Conservation (phyloP, 768 basidiomycete genomes). For the Coprinopsis sp. region DNA sequence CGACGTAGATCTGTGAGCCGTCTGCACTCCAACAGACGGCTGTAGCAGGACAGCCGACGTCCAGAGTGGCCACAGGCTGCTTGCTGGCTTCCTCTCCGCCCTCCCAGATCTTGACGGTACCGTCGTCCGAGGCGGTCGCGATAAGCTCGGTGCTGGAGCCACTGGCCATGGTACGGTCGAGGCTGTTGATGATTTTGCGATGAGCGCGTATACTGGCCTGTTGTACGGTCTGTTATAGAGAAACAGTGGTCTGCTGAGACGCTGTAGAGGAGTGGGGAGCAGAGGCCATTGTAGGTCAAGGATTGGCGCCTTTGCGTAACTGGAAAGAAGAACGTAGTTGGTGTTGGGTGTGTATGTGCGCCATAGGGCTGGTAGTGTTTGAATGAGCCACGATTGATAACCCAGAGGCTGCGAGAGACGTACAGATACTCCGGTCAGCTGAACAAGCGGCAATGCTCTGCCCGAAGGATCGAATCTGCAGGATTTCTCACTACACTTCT, state of each 20-base stretch:
- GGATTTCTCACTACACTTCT: conserved; percentile 52
- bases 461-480: conserved; percentile 95
- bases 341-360: conserved; percentile 87
- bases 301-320: conserved; percentile 85
- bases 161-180: conserved; percentile 82
- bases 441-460: conserved; percentile 92
- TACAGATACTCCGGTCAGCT: conserved; percentile 85
- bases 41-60: conserved; percentile 87
- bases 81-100: conserved; percentile 73
- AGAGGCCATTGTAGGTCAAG: conserved; percentile 88
- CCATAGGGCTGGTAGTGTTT: conserved; percentile 64
- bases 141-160: conserved; percentile 84
- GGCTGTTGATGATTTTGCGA: conserved; percentile 82
- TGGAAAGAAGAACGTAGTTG: conserved; percentile 85
- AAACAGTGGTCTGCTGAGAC: conserved; percentile 90
- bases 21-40: conserved; percentile 91
- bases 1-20: conserved; percentile 85
- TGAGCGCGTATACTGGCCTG: conserved; percentile 89
- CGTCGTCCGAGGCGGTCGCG: conserved; percentile 88
- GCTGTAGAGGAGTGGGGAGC: conserved; percentile 68
- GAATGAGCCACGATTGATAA: background rate
- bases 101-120: conserved; percentile 89
- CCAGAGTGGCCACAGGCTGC: conserved; percentile 72
- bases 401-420: conserved; percentile 28
- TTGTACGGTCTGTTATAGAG: conserved; percentile 69